Evolutionary conservation across 139 green algal species (phyloP).

Genomic region (Chlorella sp.): DNA sequence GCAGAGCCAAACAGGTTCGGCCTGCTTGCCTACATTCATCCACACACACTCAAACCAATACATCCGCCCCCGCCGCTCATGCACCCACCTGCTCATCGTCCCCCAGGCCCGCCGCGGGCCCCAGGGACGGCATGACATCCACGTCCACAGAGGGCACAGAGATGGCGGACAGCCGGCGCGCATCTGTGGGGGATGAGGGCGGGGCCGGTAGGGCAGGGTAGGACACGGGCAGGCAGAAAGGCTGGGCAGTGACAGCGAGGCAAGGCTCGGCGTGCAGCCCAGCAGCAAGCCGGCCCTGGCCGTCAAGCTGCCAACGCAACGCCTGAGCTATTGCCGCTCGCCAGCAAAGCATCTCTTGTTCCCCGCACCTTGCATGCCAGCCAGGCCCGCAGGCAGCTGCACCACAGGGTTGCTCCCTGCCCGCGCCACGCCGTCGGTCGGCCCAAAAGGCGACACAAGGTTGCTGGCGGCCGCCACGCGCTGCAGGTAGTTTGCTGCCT

Average conservation of each 20-base stretch:
- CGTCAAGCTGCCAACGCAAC: no score
- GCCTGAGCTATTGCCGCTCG: no score
- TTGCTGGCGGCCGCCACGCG: background rate
- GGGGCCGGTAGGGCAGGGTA: no score
- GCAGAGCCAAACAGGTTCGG: no score
- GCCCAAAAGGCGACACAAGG: conserved; percentile 5
- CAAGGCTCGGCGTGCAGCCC: background rate
- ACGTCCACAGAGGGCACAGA: background rate
- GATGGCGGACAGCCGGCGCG: background rate
- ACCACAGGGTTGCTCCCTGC: background rate
- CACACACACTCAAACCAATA: no score
- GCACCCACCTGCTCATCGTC: background rate
- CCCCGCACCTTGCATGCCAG: background rate
- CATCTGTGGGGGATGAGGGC: no score
- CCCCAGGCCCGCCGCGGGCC: background rate
- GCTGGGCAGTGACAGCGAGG: background rate
- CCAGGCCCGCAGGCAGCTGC: background rate
- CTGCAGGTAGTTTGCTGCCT: background rate
- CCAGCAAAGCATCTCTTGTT: background rate
- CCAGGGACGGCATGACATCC: background rate
- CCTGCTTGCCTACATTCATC: no score
- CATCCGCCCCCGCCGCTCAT: no score
- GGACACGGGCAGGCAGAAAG: background rate
- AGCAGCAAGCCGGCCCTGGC: background rate
- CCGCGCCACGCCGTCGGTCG: no score